phyloP scores from a whole-genome alignment of 2,329 filamentous ascomycete species.

The Colletotrichum sp. region DNA sequence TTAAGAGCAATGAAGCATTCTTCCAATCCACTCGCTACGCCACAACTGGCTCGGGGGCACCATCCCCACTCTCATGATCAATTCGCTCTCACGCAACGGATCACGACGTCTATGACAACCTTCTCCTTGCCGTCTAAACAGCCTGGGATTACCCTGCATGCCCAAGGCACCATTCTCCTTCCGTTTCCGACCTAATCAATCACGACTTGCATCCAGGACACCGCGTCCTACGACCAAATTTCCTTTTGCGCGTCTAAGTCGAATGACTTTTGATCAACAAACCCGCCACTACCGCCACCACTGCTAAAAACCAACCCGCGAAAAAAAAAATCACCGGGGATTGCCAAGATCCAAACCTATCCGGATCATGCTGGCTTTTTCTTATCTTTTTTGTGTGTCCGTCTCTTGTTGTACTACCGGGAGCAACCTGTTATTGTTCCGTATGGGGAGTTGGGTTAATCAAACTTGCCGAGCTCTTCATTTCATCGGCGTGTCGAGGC shows the following conservation, averaged over 20 bases:
- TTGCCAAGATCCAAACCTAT: not conserved
- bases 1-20: slow-evolving; percentile 13
- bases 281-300: not conserved
- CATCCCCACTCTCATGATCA: slow-evolving; percentile 18
- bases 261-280: not conserved
- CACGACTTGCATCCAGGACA: slow-evolving; percentile 18
- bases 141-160: slow-evolving; percentile 12
- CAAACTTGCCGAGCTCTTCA: not conserved
- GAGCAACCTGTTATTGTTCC: not conserved
- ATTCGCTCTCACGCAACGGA: slow-evolving; percentile 22
- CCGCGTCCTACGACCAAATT: slow-evolving; percentile 11
- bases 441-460: not conserved
- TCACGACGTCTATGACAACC: slow-evolving; percentile 23
- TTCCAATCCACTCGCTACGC: slow-evolving; percentile 12
- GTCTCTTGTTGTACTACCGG: not conserved
- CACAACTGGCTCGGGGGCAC: slow-evolving; percentile 4
- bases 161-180: slow-evolving; percentile 4
- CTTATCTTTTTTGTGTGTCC: not conserved
- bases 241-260: not conserved
- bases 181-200: slow-evolving; percentile 11
- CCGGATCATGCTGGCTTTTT: not conserved
- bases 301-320: not conserved
- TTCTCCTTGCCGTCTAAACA: slow-evolving; percentile 15
- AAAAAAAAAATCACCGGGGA: not conserved
- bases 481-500: not conserved